These are phyloP conservation scores for Colletotrichum chlorophyti DNA, from an alignment of 2,329 filamentous ascomycete species.

Conservation along the genomic window DNA sequence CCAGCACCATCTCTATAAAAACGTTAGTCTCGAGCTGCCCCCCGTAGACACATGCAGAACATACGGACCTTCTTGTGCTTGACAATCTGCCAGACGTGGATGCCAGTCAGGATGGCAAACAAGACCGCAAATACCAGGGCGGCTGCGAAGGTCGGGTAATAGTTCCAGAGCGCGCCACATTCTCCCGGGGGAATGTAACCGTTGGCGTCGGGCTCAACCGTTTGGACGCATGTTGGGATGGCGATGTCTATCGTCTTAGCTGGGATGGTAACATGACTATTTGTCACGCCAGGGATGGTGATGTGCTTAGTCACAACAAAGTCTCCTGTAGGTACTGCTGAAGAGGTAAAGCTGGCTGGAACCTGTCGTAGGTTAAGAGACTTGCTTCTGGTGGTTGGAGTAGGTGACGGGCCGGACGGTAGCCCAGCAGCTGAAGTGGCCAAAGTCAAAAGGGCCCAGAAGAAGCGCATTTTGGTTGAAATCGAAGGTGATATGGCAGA, in stretches of 20 bases:
- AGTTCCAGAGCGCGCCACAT: slow-evolving; percentile 40
- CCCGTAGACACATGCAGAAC: neutral
- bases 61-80: slow-evolving; percentile 34
- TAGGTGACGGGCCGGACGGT: slow-evolving; percentile 2
- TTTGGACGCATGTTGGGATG: slow-evolving; percentile 45
- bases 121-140: slow-evolving; percentile 37
- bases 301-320: slow-evolving; percentile 40
- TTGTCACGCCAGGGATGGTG: slow-evolving; percentile 36
- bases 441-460: neutral
- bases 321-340: neutral
- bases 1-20: slow-evolving; percentile 39
- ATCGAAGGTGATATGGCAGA: neutral
- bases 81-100: slow-evolving; percentile 32
- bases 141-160: slow-evolving; percentile 40
- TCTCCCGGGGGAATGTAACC: slow-evolving; percentile 40
- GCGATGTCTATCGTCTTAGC: slow-evolving; percentile 39
- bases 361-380: neutral
- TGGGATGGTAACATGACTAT: slow-evolving; percentile 35
- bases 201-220: slow-evolving; percentile 39
- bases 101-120: slow-evolving; percentile 33
- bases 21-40: neutral
- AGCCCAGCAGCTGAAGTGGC: neutral
- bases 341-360: neutral
- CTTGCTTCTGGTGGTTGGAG: neutral
- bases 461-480: neutral